Evolutionary conservation across 2,329 filamentous ascomycete genomes (phyloP).

Genomic region (Xylariaceae sp.): DNA sequence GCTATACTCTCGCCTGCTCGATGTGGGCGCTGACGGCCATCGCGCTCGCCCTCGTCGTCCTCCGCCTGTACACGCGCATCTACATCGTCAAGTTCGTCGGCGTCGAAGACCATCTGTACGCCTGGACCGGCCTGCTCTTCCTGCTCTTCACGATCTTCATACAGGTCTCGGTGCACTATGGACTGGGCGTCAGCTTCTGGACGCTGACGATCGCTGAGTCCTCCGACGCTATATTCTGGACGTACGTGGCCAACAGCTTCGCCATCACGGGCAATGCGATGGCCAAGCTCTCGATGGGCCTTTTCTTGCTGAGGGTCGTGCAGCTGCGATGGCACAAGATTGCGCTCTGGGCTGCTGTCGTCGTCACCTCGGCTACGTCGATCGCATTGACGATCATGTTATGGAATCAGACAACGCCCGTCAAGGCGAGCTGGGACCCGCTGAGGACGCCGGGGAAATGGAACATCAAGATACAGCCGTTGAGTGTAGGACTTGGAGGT

Average conservation of each 20-base stretch:
- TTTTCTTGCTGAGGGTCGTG: slow-evolving; percentile 34
- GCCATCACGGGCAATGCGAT: slow-evolving; percentile 33
- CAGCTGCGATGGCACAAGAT: slow-evolving; percentile 30
- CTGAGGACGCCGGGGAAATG: slow-evolving; percentile 30
- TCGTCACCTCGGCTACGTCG: slow-evolving; percentile 28
- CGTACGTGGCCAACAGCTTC: slow-evolving; percentile 33
- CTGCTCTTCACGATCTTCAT: slow-evolving; percentile 30
- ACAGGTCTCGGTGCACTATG: slow-evolving; percentile 31
- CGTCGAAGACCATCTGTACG: slow-evolving; percentile 32
- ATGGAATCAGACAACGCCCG: slow-evolving; percentile 34
- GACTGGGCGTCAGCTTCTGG: slow-evolving; percentile 31
- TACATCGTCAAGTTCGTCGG: slow-evolving; percentile 32
- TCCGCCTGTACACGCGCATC: slow-evolving; percentile 24
- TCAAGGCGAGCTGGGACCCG: slow-evolving; percentile 32
- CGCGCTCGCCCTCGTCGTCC: slow-evolving; percentile 19
- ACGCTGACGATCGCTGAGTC: slow-evolving; percentile 24
- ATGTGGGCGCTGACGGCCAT: slow-evolving; percentile 33
- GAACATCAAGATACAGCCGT: slow-evolving; percentile 32
- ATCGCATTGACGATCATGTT: slow-evolving; percentile 30
- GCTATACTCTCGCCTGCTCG: slow-evolving; percentile 24
- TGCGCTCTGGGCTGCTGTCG: slow-evolving; percentile 29
- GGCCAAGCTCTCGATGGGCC: slow-evolving; percentile 35
- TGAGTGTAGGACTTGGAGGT: slow-evolving; percentile 33
- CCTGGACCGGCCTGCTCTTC: slow-evolving; percentile 30
- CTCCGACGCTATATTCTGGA: slow-evolving; percentile 35